These are phyloP conservation scores for Myriosclerotinia duriaeana DNA, from an alignment of 2,329 filamentous ascomycete genomes.

Conservation along the genomic window DNA sequence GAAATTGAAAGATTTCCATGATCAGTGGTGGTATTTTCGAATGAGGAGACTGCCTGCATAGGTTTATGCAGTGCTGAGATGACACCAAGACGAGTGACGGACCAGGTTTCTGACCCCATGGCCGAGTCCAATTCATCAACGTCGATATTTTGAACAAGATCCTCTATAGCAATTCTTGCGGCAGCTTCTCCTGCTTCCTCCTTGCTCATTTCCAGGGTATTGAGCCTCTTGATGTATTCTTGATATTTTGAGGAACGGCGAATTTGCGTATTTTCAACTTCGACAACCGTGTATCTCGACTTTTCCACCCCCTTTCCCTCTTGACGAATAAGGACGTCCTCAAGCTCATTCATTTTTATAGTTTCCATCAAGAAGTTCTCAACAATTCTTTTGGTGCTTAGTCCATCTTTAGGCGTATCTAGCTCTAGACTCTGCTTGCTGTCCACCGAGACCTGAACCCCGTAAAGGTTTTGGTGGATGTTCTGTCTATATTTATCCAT, in stretches of 20 bases:
- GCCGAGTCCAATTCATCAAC: conserved; percentile 8
- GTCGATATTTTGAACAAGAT: conserved; percentile 3
- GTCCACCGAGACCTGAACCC: neutral
- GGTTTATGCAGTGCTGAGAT: neutral
- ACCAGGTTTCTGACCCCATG: conserved; percentile 14
- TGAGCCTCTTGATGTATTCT: neutral
- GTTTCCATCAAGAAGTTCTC: conserved; percentile 9
- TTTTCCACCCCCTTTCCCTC: neutral
- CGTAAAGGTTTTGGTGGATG: conserved; percentile 14
- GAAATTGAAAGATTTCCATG: neutral
- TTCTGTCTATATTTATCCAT: conserved; percentile 3
- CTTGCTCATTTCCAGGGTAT: neutral
- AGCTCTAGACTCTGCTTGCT: no score
- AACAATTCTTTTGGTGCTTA: neutral
- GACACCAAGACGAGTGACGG: neutral
- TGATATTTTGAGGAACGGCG: conserved; percentile 13
- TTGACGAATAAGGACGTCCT: neutral
- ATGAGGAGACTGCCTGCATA: neutral
- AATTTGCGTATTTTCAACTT: conserved; percentile 7
- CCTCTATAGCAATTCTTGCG: neutral
- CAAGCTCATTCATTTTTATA: conserved; percentile 14
- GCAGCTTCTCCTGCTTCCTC: neutral
- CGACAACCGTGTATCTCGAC: conserved; percentile 1
- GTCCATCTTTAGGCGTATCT: neutral
- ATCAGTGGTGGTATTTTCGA: neutral